Base-by-base conservation (phyloP, 441 rosid species). In the Mallotus repandus region DNA sequence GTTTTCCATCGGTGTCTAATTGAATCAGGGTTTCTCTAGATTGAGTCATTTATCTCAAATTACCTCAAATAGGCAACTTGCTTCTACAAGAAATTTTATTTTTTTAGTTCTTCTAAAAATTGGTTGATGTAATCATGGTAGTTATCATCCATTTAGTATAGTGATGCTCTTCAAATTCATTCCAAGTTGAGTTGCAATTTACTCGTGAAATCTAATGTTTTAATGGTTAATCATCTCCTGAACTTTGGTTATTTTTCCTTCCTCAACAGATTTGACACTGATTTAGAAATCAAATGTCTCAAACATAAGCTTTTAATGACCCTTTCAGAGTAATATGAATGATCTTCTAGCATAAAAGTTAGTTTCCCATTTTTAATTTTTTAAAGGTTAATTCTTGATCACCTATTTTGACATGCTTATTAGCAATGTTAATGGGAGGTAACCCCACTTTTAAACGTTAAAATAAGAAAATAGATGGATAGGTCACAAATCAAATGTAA, bases 401-500 rank as follows among this genome's bases (percentile, higher is more conserved):
- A 61, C 6, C 7, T 46, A 21, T 0, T 9, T 46, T 61, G 54
- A 41, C 61, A 14, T 38, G 14, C 0, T 11, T 49, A 7, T 6
- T 8, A 8, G 46, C 1, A 22, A 58, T 6, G 12, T 43, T 46
- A 66, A 46, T 52, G 58, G 52, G 25, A 21, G 64, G 55, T 48
- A 12, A n/a, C 45, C 49, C 62, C 29, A 25, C 61, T 38, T 66
- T 62, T 62, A 32, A 72, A 78, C 29, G 48, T 59, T 60, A 38
- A 11, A 75, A 53, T 1, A 29, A 25, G 62, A 73, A 60, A 59
- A 68, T 50, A 45, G 77, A n/a, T 80, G 58, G 48, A 48, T 68
- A 71, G 66, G 19, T 18, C 62, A 65, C 58, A 19, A 32, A 72
- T 38, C 61, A 66, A n/a, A n/a, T n/a, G n/a, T n/a, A n/a, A n/a